A percentile compares a stretch with the other conserved stretches of the same genome.
These are phyloP conservation scores for Solanum chiquidenum DNA, from an alignment of 257 asterid genomes.

Conservation along the genomic window DNA sequence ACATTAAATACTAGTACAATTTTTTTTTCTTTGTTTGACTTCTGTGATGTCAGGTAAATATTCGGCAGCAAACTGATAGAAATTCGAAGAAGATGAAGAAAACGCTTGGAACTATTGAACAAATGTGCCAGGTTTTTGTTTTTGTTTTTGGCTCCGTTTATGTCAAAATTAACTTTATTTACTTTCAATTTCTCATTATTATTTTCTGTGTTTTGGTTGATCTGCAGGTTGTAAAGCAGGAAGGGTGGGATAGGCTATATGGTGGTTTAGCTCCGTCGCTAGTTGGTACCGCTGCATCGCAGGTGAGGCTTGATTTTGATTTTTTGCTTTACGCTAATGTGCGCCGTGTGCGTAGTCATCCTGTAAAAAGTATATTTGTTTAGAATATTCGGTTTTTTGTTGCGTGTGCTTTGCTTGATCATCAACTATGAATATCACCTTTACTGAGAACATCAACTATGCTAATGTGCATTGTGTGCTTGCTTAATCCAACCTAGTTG, in stretches of 20 bases:
- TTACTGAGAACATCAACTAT: not conserved
- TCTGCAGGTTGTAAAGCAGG: conserved; percentile 66
- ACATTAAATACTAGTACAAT: not conserved
- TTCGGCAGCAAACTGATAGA: conserved; percentile 88
- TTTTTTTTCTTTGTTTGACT: not conserved
- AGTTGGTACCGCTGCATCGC: conserved; percentile 89
- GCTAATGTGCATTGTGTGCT: not conserved
- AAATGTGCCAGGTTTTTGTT: conserved; percentile 50
- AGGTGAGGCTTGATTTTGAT: conserved; percentile 27
- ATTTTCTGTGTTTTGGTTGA: not conserved
- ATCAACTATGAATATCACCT: not conserved
- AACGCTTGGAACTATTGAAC: conserved; percentile 45
- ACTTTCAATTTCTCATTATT: not conserved
- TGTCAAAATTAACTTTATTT: not conserved
- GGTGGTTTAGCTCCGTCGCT: conserved; percentile 90
- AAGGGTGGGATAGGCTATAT: conserved; percentile 87
- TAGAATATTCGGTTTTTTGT: not conserved
- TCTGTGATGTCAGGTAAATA: conserved; percentile 44
- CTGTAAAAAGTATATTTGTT: not conserved
- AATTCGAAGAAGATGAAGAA: conserved; percentile 59
- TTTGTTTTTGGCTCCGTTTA: not conserved
- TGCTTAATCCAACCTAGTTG: not conserved
- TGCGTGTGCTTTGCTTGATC: not conserved
- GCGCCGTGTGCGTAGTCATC: not conserved
- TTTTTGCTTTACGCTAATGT: not conserved